These are phyloP conservation scores for Globisporangium megalacanthum DNA, from an alignment of 352 stramenopile species.

Conservation along the genomic window DNA sequence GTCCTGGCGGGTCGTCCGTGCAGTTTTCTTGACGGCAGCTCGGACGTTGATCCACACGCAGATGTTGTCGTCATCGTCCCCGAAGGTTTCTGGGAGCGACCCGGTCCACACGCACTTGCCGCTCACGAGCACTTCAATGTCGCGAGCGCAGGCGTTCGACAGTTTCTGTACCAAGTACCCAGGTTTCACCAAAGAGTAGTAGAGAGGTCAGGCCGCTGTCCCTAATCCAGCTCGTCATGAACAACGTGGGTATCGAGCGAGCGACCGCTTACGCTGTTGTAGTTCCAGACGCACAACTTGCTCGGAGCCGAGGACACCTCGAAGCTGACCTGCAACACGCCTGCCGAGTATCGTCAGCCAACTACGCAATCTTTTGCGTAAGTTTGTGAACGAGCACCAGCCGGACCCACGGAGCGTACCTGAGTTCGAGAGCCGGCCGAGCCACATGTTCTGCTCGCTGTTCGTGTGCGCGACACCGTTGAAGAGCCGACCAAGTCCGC, in stretches of 20 bases:
- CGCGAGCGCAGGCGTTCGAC: slow-evolving; percentile 42
- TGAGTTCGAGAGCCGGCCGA: slow-evolving; percentile 52
- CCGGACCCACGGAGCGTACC: slow-evolving; percentile 17
- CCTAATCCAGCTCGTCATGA: not conserved
- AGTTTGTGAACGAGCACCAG: not conserved
- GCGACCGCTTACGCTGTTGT: slow-evolving; percentile 50
- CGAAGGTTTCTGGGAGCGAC: slow-evolving; percentile 67
- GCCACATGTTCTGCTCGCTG: slow-evolving; percentile 74
- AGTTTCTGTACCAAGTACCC: slow-evolving; percentile 18
- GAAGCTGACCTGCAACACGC: slow-evolving; percentile 53
- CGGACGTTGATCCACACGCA: slow-evolving; percentile 69
- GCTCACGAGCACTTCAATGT: slow-evolving; percentile 61
- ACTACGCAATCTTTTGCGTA: not conserved
- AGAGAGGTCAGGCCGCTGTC: too few relatives aligned
- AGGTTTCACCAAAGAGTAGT: not conserved
- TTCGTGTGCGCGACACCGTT: slow-evolving; percentile 58
- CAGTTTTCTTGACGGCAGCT: slow-evolving; percentile 25
- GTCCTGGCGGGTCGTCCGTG: slow-evolving; percentile 17
- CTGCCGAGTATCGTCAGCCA: slow-evolving; percentile 11
- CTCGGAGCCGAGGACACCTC: slow-evolving; percentile 29
- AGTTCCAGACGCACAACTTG: slow-evolving; percentile 81
- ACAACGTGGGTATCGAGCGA: not conserved
- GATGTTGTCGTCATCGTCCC: slow-evolving; percentile 52
- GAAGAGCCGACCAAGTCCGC: slow-evolving; percentile 43
- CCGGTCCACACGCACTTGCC: slow-evolving; percentile 68